Percentiles rank a stretch among this genome's conserved stretches.
Evolutionary conservation across 805 yeast species (phyloP).

Genomic region (Ogataea pignaliae): DNA sequence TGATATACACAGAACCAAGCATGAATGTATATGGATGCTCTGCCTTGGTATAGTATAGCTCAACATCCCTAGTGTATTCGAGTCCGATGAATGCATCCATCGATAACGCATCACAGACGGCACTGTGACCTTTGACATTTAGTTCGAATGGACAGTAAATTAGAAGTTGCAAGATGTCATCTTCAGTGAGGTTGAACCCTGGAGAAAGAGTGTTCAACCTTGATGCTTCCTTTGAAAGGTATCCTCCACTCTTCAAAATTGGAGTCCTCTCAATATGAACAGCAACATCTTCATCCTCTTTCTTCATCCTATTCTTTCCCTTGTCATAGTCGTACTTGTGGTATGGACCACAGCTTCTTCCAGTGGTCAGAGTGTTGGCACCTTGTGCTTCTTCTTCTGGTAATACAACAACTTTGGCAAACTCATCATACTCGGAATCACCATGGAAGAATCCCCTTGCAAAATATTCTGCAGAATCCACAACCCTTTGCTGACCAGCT

Average conservation of each 20-base stretch:
- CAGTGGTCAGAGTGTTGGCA: conserved; percentile 56
- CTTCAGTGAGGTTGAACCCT: conserved; percentile 45
- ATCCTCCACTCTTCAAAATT: conserved; percentile 23
- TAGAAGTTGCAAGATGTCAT: conserved; percentile 52
- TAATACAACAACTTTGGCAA: conserved; percentile 36
- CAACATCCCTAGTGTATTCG: conserved; percentile 57
- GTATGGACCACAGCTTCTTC: conserved; percentile 38
- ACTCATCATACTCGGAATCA: conserved; percentile 34
- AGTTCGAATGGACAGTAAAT: conserved; percentile 72
- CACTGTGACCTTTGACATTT: conserved; percentile 62
- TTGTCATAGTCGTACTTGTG: conserved; percentile 18
- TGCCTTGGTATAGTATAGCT: conserved; percentile 57
- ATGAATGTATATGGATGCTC: conserved; percentile 51
- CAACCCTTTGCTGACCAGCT: conserved; percentile 51
- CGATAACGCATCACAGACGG: conserved; percentile 65
- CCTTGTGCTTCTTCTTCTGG: conserved; percentile 47
- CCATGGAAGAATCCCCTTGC: conserved; percentile 50
- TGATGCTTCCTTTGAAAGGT: conserved; percentile 48
- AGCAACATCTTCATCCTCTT: conserved; percentile 1
- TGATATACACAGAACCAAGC: conserved; percentile 59
- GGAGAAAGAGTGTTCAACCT: conserved; percentile 54
- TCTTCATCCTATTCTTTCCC: neutral
- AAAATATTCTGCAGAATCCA: conserved; percentile 51
- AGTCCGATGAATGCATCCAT: conserved; percentile 60
- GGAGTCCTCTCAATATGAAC: conserved; percentile 14